These are phyloP conservation scores for Penicillium hesseltinei DNA, from an alignment of 2,329 filamentous ascomycete genomes.

Conservation along the genomic window DNA sequence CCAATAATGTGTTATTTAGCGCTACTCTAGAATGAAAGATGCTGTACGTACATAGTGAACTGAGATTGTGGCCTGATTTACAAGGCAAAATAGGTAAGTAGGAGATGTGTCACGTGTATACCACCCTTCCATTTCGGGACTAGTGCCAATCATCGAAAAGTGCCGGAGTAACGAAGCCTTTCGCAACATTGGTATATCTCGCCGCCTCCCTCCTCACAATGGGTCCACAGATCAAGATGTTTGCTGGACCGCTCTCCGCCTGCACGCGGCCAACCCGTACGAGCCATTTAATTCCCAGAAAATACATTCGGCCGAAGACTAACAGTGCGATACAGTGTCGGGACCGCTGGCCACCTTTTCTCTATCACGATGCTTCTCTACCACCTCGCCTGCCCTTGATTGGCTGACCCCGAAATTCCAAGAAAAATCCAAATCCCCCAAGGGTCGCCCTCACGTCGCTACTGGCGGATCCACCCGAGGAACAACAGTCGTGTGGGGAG, in stretches of 20 bases:
- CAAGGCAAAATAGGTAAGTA: background rate
- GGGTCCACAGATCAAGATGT: constrained; percentile 38
- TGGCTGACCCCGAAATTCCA: constrained; percentile 82
- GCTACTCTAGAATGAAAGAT: background rate
- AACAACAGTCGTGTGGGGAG: constrained; percentile 93
- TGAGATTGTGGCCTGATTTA: background rate
- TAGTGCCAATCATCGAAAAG: constrained; percentile 26
- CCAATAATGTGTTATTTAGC: background rate
- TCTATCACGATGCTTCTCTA: constrained; percentile 67
- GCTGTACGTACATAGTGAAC: background rate
- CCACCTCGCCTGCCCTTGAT: constrained; percentile 59
- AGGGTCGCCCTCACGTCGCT: constrained; percentile 81
- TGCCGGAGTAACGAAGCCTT: constrained; percentile 15
- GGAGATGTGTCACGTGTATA: background rate
- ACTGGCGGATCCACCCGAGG: constrained; percentile 90
- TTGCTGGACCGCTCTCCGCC: constrained; percentile 35
- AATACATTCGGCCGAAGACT: constrained; percentile 17
- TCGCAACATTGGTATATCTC: constrained; percentile 11
- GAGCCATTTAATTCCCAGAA: constrained; percentile 13
- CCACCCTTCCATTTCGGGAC: background rate
- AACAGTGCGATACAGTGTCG: constrained; percentile 28
- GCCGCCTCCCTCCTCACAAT: constrained; percentile 25
- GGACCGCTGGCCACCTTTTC: constrained; percentile 32
- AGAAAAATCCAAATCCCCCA: constrained; percentile 82
- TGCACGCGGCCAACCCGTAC: constrained; percentile 37